A percentile compares a stretch with the other conserved stretches of the same genome.
Conservation (phyloP, 75 land plant genomes). For the Selaginella moellendorffii region DNA sequence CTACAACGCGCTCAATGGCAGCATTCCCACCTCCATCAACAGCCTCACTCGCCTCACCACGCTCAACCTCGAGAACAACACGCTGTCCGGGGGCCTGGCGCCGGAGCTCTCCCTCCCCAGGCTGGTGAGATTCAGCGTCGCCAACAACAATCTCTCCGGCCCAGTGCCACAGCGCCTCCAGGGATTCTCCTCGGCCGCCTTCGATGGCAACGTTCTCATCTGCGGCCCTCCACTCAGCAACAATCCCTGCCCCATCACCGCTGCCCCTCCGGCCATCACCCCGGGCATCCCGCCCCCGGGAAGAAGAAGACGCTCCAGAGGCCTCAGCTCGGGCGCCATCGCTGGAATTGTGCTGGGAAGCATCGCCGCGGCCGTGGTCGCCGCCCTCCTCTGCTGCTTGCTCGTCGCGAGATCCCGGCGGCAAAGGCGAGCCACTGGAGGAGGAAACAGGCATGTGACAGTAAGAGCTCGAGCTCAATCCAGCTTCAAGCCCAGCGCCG, state of each 20-base stretch:
- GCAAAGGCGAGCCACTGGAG: neutral
- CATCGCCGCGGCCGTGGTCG: constrained; percentile 10
- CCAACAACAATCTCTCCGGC: constrained; percentile 53
- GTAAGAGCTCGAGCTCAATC: too few species aligned
- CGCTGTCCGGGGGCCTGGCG: neutral
- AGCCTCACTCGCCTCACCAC: neutral
- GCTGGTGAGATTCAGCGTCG: constrained; percentile 54
- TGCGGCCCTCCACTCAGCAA: neutral
- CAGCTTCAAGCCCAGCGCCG: neutral
- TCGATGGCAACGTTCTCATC: neutral
- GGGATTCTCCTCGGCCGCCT: neutral
- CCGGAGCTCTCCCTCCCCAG: constrained; percentile 18
- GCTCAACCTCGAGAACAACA: constrained; percentile 2
- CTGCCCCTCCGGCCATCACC: neutral
- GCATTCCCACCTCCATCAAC: constrained; percentile 4
- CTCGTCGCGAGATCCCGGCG: neutral
- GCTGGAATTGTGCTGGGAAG: constrained; percentile 15
- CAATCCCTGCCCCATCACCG: neutral
- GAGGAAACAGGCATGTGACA: neutral
- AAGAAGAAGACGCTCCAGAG: neutral
- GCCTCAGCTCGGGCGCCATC: constrained; percentile 6
- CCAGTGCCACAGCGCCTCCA: constrained; percentile 34
- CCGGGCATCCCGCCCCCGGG: neutral
- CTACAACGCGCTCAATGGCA: neutral
- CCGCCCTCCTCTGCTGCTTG: constrained; percentile 11